Evolutionary conservation across 2,329 filamentous ascomycete genomes (phyloP).

Genomic region (Chaetomiaceae sp.): DNA sequence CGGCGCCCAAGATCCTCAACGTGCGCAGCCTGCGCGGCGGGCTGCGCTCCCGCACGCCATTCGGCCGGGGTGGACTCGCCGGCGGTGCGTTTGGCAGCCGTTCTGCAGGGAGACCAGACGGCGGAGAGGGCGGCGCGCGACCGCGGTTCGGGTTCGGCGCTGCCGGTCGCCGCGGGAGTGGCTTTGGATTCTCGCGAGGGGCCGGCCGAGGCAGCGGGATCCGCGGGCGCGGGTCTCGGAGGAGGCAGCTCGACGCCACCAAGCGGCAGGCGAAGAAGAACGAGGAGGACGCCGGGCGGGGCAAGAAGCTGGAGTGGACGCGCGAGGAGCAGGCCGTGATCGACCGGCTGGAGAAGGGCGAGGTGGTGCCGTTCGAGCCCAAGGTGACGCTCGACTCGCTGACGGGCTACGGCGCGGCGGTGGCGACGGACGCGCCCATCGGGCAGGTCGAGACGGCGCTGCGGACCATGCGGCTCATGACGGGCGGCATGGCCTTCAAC

Average conservation of each 20-base stretch:
- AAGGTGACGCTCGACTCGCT: constrained; percentile 32
- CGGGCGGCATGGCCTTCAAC: constrained; percentile 34
- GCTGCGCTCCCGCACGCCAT: neutral
- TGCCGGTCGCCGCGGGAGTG: neutral
- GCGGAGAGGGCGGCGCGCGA: too few relatives aligned
- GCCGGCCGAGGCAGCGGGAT: neutral
- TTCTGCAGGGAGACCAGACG: neutral
- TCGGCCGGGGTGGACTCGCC: neutral
- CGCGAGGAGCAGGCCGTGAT: constrained; percentile 27
- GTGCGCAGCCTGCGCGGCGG: constrained; percentile 26
- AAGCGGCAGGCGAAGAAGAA: neutral
- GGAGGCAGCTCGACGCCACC: neutral
- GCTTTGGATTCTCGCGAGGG: neutral
- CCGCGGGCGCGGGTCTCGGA: neutral
- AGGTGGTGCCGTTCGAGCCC: constrained; percentile 32
- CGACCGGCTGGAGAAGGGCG: constrained; percentile 30
- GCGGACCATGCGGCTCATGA: constrained; percentile 38
- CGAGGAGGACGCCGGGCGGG: neutral
- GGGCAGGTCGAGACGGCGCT: constrained; percentile 34
- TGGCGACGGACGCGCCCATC: constrained; percentile 32
- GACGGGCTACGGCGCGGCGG: constrained; percentile 36
- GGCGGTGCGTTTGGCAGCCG: neutral
- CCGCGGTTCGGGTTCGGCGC: neutral
- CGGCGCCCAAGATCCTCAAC: constrained; percentile 28
- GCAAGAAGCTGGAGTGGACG: constrained; percentile 18